These are phyloP conservation scores for Corylus heterophylla DNA, from an alignment of 306 rosid species.

Conservation along the genomic window DNA sequence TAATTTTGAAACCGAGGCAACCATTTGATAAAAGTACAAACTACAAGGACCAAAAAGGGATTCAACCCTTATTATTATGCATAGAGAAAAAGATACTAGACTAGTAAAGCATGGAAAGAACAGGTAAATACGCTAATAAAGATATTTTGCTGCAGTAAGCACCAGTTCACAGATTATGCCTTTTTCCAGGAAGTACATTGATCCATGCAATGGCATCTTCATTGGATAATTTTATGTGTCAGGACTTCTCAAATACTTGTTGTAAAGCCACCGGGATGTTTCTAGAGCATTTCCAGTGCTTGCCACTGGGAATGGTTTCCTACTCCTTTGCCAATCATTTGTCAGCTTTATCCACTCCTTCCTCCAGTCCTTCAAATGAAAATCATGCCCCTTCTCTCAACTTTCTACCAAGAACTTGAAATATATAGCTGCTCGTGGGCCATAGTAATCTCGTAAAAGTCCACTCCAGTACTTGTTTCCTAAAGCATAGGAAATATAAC, in stretches of 20 bases:
- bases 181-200: background rate
- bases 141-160: background rate
- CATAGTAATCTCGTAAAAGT: constrained; percentile 72
- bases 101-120: background rate
- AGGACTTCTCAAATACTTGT: constrained; percentile 49
- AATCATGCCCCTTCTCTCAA: constrained; percentile 45
- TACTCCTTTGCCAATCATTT: constrained; percentile 75
- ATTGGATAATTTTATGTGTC: constrained; percentile 20
- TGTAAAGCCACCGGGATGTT: constrained; percentile 56
- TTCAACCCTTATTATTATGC: background rate
- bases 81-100: background rate
- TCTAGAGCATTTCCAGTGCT: constrained; percentile 61
- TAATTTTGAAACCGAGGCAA: too few species aligned
- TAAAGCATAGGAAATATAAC: constrained; percentile 10
- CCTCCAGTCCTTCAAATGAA: constrained; percentile 70
- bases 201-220: constrained; percentile 13
- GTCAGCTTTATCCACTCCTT: constrained; percentile 88
- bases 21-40: too few species aligned
- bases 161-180: background rate
- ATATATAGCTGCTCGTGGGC: constrained; percentile 85
- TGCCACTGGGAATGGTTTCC: constrained; percentile 48
- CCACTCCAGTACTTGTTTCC: constrained; percentile 97
- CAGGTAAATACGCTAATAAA: background rate
- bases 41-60: too few species aligned
- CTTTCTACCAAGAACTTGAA: constrained; percentile 69